Conservation (phyloP, 306 rosid species). For the Begonia fuchsioides region DNA sequence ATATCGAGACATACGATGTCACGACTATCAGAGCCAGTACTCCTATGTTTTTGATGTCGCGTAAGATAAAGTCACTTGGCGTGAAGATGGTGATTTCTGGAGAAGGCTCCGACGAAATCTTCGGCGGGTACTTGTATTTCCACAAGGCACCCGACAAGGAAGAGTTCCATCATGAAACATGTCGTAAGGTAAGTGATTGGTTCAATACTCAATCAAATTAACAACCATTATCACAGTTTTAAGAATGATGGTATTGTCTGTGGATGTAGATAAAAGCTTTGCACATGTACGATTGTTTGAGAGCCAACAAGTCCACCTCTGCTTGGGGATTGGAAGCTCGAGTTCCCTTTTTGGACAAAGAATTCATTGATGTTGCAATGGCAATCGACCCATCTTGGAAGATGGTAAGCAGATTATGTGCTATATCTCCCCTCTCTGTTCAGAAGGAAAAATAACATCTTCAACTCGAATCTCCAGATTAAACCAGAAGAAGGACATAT, state of each 20-base stretch:
- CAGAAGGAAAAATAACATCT: neutral
- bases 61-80: conserved; percentile 90
- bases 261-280: conserved; percentile 75
- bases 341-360: conserved; percentile 89
- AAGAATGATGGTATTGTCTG: neutral
- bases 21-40: conserved; percentile 94
- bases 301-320: conserved; percentile 85
- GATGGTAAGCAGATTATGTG: conserved; percentile 28
- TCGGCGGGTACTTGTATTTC: conserved; percentile 92
- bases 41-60: conserved; percentile 93
- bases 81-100: conserved; percentile 96
- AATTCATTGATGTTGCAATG: conserved; percentile 70
- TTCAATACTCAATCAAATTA: too few species aligned
- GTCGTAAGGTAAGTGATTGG: conserved; percentile 51
- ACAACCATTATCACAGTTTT: neutral
- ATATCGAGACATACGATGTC: conserved; percentile 87
- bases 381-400: conserved; percentile 66
- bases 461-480: conserved; percentile 37
- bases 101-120: conserved; percentile 94
- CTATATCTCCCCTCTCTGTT: neutral
- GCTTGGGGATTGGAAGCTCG: conserved; percentile 98
- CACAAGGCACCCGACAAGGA: conserved; percentile 98
- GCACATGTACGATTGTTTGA: conserved; percentile 66
- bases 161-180: conserved; percentile 85
- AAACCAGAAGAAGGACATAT: conserved; percentile 60